Conservation (phyloP, 1,139 yeast genomes). For the Yamadazyma diddensiae region DNA sequence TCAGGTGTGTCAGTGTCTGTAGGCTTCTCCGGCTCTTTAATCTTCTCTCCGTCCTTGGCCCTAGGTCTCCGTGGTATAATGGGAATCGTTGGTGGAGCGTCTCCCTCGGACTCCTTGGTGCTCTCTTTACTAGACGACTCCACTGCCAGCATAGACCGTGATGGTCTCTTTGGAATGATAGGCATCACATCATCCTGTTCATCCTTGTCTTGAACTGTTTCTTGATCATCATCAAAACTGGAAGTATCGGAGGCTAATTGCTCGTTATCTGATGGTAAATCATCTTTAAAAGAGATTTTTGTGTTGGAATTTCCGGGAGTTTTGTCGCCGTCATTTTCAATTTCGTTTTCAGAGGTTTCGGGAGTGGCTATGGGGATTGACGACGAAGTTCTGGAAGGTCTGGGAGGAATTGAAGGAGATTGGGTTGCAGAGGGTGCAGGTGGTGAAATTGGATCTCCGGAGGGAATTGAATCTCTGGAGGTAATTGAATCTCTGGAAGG, state of each 20-base stretch:
- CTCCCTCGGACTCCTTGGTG: neutral
- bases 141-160: neutral
- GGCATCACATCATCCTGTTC: conserved; percentile 10
- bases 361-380: neutral
- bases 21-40: too few relatives aligned
- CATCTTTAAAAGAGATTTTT: conserved; percentile 31
- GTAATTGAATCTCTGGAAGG: conserved; percentile 2
- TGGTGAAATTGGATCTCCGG: too few relatives aligned
- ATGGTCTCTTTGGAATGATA: conserved; percentile 9
- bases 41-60: too few relatives aligned
- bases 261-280: conserved; percentile 19
- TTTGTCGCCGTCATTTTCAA: conserved; percentile 28
- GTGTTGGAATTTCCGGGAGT: conserved; percentile 37
- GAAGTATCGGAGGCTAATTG: conserved; percentile 16
- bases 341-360: neutral
- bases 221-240: conserved; percentile 34
- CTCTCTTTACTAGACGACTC: neutral
- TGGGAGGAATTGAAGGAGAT: conserved; percentile 12
- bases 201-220: conserved; percentile 19
- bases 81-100: neutral
- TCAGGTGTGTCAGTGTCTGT: too few relatives aligned
- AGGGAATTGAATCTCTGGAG: too few relatives aligned
- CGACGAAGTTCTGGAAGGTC: conserved; percentile 5
- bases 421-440: conserved; percentile 1
- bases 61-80: too few relatives aligned